Evolutionary conservation across 23 red algal species (phyloP).

Genomic region (Chondrus crispus): DNA sequence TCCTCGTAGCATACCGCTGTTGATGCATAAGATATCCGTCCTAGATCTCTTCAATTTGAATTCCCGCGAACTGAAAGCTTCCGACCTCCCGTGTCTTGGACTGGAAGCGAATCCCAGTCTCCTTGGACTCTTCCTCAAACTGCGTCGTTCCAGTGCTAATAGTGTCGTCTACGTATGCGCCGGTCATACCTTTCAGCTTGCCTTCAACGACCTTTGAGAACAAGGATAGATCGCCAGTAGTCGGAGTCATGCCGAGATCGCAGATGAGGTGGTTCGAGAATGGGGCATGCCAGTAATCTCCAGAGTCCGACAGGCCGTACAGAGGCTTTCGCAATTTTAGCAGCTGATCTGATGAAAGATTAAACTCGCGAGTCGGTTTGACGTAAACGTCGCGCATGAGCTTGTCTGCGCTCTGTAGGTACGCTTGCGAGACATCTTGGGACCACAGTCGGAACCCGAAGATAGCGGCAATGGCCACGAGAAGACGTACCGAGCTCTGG

Average conservation of each 20-base stretch:
- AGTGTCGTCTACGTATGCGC: slow-evolving; percentile 19
- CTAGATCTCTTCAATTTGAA: not conserved
- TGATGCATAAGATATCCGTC: not conserved
- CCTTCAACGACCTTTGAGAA: slow-evolving; percentile 2
- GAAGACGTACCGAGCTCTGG: not conserved
- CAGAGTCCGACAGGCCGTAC: slow-evolving; percentile 6
- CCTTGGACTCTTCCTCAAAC: not conserved
- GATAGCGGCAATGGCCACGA: not conserved
- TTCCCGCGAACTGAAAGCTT: not conserved
- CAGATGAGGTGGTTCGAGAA: not conserved
- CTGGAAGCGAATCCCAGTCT: not conserved
- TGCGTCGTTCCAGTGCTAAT: not conserved
- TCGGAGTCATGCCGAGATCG: not conserved
- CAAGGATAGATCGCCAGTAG: not conserved
- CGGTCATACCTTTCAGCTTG: not conserved
- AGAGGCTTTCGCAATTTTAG: not conserved
- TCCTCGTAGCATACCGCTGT: not conserved
- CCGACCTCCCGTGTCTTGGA: not conserved
- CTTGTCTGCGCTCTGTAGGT: not conserved
- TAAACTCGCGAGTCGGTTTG: not conserved
- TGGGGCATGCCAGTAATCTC: not conserved
- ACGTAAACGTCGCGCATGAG: not conserved
- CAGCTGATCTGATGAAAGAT: not conserved
- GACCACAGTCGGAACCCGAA: slow-evolving; percentile 24
- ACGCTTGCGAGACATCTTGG: slow-evolving; percentile 12